A percentile compares a stretch with the other conserved stretches of the same genome.
These are phyloP conservation scores for Talaromyces sp. DNA, from an alignment of 2,329 filamentous ascomycete genomes.

Conservation along the genomic window DNA sequence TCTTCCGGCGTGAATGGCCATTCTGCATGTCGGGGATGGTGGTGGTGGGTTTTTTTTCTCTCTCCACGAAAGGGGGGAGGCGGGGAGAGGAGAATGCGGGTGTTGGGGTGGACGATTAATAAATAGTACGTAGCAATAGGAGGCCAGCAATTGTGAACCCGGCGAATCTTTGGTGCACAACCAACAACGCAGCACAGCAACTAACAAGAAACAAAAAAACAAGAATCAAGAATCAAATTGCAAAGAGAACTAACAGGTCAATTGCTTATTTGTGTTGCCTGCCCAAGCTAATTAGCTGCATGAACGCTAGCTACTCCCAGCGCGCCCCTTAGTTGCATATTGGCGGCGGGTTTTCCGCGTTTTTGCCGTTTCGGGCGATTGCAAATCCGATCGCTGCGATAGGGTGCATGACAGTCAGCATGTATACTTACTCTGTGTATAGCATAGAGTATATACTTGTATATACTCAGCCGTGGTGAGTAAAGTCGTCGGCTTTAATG, in stretches of 20 bases:
- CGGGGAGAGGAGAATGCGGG: background rate
- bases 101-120: background rate
- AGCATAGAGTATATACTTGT: too few relatives aligned
- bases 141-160: too few relatives aligned
- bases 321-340: background rate
- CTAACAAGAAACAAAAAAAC: background rate
- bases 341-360: background rate
- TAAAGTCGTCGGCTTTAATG: background rate
- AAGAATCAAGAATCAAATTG: background rate
- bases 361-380: background rate
- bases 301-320: background rate
- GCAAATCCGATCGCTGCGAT: background rate
- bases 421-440: too few relatives aligned
- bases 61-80: background rate
- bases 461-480: too few relatives aligned
- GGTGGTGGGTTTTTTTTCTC: background rate
- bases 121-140: too few relatives aligned
- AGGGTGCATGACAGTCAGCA: background rate
- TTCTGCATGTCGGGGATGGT: constrained; percentile 14
- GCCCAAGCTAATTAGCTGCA: background rate
- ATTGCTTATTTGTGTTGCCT: background rate
- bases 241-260: background rate
- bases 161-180: too few relatives aligned
- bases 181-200: too few relatives aligned
- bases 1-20: constrained; percentile 20